Conservation (phyloP, 2,329 filamentous ascomycete genomes). For the Talaromyces sp. region DNA sequence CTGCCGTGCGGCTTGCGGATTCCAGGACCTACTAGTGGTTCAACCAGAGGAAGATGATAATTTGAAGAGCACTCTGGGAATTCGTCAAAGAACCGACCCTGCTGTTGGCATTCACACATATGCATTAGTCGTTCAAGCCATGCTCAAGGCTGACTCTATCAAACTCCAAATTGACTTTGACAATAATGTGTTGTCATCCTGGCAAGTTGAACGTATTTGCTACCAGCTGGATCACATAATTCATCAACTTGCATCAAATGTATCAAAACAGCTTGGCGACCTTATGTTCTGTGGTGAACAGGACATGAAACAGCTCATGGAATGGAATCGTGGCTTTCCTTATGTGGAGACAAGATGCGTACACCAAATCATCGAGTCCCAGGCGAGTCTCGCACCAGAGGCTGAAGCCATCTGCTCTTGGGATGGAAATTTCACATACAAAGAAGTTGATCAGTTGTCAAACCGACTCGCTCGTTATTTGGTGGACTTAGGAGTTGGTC, state of each 20-base stretch:
- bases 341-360: not conserved
- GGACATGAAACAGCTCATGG: not conserved
- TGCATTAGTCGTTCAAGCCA: not conserved
- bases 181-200: not conserved
- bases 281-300: not conserved
- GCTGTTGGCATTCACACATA: not conserved
- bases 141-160: not conserved
- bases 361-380: not conserved
- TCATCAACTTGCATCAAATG: not conserved
- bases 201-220: not conserved
- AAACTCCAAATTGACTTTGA: not conserved
- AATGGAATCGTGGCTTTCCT: not conserved
- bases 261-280: not conserved
- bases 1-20: constrained; percentile 31
- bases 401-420: constrained; percentile 24
- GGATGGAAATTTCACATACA: constrained; percentile 30
- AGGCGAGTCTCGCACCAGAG: constrained; percentile 12
- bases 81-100: not conserved
- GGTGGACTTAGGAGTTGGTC: constrained; percentile 21
- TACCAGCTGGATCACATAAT: not conserved
- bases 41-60: constrained; percentile 20
- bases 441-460: constrained; percentile 26
- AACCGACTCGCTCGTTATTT: constrained; percentile 27
- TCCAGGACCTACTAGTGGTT: constrained; percentile 32
- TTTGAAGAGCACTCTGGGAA: not conserved